Base-by-base conservation (phyloP, 768 basidiomycete genomes). In the Leccinellum luteum region DNA sequence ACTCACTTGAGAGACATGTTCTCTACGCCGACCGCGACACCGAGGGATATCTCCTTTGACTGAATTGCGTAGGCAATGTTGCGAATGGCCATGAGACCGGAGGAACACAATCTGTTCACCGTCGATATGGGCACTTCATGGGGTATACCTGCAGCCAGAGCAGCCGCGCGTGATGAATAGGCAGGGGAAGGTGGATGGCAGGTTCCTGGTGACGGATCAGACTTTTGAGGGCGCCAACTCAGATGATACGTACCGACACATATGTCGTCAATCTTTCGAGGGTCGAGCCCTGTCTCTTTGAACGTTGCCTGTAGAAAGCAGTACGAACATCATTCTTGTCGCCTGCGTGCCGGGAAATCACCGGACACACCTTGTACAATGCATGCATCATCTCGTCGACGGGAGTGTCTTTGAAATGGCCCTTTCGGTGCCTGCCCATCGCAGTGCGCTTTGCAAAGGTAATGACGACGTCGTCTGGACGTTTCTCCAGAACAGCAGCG, bases 51-150 rank as follows among this genome's bases (percentile, higher is more conserved):
- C 66, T 98, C 92, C 23, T 90, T 89, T 7, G 85, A 74, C 60
- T 86, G 81, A 63, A 98, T 94, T 56, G 89, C 82, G 71, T 96
- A 89, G 17, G 94, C 93, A 51, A 98, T 90, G 68, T 79, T 85
- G 57, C 91, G 85, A 60, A 98, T 87, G n/a, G 96, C 89, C 83
- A 95, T 92, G 50, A 98, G 79, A 23, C 95, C 94, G 0, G 94
- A 95, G 2, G 94, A 91, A 73, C 96, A 99, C 51, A 98, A 82
- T 56, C 96, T 80, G 73, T 99, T 99, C 54, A 98, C 85, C 12
- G 90, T 89, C 21, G 90, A 90, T 60, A 98, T 81, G n/a, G 95
- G 89, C 14, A 93, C 87, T 60, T 86, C 77, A 54, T 87, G 80
- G 3, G 94, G 96, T 62, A 97, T 89, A 13, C 94, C 94, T 27